A percentile compares a stretch with the other conserved stretches of the same genome.
Evolutionary conservation across 208 protist genomes (phyloP).

Genomic region (Wallacemonas sp.): DNA sequence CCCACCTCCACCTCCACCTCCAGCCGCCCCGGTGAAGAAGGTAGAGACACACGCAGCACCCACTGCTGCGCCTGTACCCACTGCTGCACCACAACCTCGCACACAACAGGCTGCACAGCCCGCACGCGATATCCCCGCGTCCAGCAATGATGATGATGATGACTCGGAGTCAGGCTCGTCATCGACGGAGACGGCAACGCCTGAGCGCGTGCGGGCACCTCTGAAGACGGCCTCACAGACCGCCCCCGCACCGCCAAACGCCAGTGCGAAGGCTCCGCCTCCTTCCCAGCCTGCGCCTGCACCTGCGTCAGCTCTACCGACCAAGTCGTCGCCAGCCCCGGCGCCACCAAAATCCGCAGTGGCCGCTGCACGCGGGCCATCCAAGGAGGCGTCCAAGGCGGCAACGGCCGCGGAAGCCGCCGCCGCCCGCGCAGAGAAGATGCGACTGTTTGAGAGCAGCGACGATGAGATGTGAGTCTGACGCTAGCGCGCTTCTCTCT

Average conservation of each 20-base stretch:
- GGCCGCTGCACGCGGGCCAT: too few species aligned
- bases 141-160: too few species aligned
- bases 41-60: not conserved
- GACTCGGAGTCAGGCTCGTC: not conserved
- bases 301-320: not conserved
- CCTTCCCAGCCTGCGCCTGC: not conserved
- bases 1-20: too few species aligned
- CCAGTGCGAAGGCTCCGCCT: too few species aligned
- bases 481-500: not conserved
- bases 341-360: too few species aligned
- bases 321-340: not conserved
- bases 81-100: not conserved
- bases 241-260: too few species aligned
- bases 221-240: too few species aligned
- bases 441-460: constrained; percentile 33
- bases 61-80: not conserved
- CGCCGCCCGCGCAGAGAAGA: constrained; percentile 16
- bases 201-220: not conserved
- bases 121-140: too few species aligned
- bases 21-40: not conserved
- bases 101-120: too few species aligned
- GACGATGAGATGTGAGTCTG: constrained; percentile 31
- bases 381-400: constrained; percentile 2
- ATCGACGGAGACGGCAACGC: not conserved
- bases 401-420: constrained; percentile 1